Conservation (phyloP, 148 eudicot genomes). For the Fagopyrum tataricum region DNA sequence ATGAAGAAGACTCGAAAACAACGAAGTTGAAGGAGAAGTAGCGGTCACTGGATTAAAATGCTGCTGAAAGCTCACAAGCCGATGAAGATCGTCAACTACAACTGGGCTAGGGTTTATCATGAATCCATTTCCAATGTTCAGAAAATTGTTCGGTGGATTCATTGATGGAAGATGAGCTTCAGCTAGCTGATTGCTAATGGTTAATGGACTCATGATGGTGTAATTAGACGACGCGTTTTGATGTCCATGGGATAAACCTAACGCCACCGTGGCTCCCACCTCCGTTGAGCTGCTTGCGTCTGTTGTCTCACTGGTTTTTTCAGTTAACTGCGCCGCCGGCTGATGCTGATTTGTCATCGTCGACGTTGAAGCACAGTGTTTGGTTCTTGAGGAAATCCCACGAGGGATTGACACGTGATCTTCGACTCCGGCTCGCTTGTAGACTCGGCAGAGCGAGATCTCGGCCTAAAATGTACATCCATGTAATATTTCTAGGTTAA, state of each 20-base stretch:
- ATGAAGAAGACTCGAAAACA: not conserved
- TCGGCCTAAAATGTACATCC: conserved; percentile 33
- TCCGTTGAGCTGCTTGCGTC: conserved; percentile 26
- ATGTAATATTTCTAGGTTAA: too few relatives aligned
- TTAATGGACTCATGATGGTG: conserved; percentile 1
- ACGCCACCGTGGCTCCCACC: conserved; percentile 17
- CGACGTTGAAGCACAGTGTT: conserved; percentile 2
- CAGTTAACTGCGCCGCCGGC: conserved; percentile 12
- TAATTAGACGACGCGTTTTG: conserved; percentile 9
- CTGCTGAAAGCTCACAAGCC: conserved; percentile 28
- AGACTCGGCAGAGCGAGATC: conserved; percentile 54
- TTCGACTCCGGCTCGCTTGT: conserved; percentile 57
- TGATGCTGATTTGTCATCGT: conserved; percentile 1
- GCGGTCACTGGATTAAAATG: conserved; percentile 8
- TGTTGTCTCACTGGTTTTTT: conserved; percentile 22
- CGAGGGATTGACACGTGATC: conserved; percentile 47
- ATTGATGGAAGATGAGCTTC: not conserved
- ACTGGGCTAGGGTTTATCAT: not conserved
- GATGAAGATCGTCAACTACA: conserved; percentile 36
- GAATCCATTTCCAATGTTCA: conserved; percentile 10
- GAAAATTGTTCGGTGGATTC: conserved; percentile 14
- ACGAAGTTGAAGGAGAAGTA: conserved; percentile 6
- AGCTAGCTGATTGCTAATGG: not conserved
- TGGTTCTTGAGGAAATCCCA: not conserved
- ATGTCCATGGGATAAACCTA: conserved; percentile 20